Evolutionary conservation across 1,284 basidiomycete species (phyloP).

Genomic region (Pseudozyma thailandica): DNA sequence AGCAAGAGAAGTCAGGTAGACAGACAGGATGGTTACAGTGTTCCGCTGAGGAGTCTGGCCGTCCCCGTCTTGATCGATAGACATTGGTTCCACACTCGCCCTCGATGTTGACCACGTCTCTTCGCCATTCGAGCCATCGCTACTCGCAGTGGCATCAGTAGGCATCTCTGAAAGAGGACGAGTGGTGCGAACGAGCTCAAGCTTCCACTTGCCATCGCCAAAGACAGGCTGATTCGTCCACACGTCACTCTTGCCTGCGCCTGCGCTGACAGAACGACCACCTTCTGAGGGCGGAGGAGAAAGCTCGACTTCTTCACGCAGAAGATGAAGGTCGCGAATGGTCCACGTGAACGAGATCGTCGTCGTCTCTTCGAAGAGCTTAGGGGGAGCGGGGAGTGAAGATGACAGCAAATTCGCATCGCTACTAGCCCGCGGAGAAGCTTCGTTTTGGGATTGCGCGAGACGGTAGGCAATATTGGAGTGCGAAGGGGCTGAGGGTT

Average conservation of each 20-base stretch:
- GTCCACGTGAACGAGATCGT: slow-evolving; percentile 60
- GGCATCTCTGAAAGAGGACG: slow-evolving; percentile 9
- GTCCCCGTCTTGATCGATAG: not conserved
- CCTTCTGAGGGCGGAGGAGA: slow-evolving; percentile 48
- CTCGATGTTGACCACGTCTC: not conserved
- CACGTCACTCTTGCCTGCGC: slow-evolving; percentile 57
- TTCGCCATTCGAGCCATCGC: not conserved
- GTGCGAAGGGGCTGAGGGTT: not conserved
- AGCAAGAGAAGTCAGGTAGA: slow-evolving; percentile 55
- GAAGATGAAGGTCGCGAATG: slow-evolving; percentile 51
- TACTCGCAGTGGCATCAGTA: not conserved
- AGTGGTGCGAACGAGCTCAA: slow-evolving; percentile 59
- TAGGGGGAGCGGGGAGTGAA: slow-evolving; percentile 14
- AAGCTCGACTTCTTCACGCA: slow-evolving; percentile 59
- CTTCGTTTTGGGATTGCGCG: not conserved
- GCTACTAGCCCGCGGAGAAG: not conserved
- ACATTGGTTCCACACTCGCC: slow-evolving; percentile 3
- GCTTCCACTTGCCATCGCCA: slow-evolving; percentile 64
- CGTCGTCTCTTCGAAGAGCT: slow-evolving; percentile 56
- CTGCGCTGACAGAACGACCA: slow-evolving; percentile 58
- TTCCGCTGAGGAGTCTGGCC: slow-evolving; percentile 1
- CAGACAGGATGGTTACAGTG: slow-evolving; percentile 51
- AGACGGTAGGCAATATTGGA: slow-evolving; percentile 2
- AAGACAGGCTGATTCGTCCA: slow-evolving; percentile 65
- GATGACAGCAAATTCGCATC: slow-evolving; percentile 13